Conservation (phyloP, 2,329 filamentous ascomycete species). For the Phaeomoniella chlamydospora region DNA sequence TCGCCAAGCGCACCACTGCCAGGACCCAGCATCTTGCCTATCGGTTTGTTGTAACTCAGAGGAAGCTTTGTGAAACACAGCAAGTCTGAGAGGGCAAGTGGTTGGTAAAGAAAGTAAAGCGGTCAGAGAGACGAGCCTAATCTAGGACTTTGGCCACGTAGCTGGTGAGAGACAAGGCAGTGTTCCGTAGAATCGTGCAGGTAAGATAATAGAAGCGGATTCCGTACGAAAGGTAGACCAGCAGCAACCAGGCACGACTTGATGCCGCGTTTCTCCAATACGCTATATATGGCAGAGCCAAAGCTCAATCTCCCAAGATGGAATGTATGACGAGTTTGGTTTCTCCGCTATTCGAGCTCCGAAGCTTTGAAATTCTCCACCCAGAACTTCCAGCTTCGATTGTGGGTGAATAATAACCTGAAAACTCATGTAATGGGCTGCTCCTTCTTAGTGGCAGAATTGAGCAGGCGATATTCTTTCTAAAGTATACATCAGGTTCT, state of each 20-base stretch:
- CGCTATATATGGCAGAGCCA: too few species aligned
- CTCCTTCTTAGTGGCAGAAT: too few species aligned
- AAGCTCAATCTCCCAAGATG: too few species aligned
- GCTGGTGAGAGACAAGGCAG: neutral
- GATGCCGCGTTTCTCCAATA: neutral
- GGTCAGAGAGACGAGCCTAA: neutral
- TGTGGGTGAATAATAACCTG: too few species aligned
- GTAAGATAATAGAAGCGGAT: neutral
- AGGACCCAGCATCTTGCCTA: constrained; percentile 23
- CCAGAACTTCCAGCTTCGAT: too few species aligned
- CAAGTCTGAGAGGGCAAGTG: neutral
- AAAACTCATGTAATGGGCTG: too few species aligned
- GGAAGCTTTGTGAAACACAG: neutral
- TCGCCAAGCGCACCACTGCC: constrained; percentile 29
- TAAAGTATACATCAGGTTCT: too few species aligned
- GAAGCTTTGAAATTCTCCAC: neutral
- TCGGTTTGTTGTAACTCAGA: neutral
- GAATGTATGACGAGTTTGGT: neutral
- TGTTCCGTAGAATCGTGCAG: neutral
- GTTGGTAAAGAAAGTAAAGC: neutral
- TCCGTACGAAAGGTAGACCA: neutral
- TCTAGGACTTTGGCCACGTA: neutral
- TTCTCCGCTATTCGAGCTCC: neutral
- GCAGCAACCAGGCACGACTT: neutral
- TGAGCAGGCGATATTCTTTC: too few species aligned